Evolutionary conservation across 2,329 filamentous ascomycete genomes (phyloP).

Genomic region (Curvularia verruculosa): DNA sequence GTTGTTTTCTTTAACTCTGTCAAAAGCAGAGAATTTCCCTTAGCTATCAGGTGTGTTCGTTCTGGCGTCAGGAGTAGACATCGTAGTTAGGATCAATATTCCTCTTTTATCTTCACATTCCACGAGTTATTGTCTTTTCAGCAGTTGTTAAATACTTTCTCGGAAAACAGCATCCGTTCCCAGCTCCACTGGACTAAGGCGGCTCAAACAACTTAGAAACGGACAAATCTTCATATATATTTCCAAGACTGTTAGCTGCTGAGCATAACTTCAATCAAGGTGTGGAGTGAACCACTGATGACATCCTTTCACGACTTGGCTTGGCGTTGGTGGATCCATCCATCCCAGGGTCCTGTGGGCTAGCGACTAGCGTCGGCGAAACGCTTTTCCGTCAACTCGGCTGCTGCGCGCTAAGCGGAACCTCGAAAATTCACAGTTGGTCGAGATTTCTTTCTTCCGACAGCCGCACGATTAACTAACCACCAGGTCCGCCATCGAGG

Average conservation of each 20-base stretch:
- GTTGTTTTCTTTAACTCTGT: not conserved
- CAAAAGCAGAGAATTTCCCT: not conserved
- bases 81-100: not conserved
- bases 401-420: slow-evolving; percentile 26
- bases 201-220: too few species aligned
- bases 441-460: slow-evolving; percentile 19
- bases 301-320: not conserved
- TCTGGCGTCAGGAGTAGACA: not conserved
- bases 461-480: slow-evolving; percentile 40
- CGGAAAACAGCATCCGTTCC: too few species aligned
- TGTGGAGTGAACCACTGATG: not conserved
- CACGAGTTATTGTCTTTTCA: too few species aligned
- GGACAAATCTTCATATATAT: too few species aligned
- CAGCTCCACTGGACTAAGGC: too few species aligned
- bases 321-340: not conserved
- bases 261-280: not conserved
- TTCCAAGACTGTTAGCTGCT: not conserved
- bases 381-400: slow-evolving; percentile 21
- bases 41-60: not conserved
- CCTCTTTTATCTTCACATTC: too few species aligned
- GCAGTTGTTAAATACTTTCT: too few species aligned
- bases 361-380: slow-evolving; percentile 20
- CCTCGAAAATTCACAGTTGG: slow-evolving; percentile 19
- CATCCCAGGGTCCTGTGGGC: not conserved
- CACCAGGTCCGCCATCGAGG: slow-evolving; percentile 39